Evolutionary conservation across 1,139 yeast genomes (phyloP).

Genomic region (Pichia sp.): DNA sequence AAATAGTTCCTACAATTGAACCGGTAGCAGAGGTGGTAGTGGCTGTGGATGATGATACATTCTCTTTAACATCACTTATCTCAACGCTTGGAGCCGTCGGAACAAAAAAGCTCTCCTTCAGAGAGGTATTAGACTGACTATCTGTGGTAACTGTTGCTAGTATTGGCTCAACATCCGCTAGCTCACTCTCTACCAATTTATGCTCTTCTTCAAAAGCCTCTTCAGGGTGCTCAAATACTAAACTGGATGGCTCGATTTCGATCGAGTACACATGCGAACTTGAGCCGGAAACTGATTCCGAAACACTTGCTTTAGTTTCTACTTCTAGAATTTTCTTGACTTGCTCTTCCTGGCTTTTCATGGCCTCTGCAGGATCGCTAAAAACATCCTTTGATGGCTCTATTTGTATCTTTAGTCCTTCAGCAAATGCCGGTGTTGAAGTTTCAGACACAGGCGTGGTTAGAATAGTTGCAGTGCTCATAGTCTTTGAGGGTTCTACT

Average conservation of each 20-base stretch:
- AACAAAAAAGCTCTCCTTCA: too few relatives aligned
- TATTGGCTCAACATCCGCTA: not conserved
- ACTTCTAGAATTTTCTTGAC: not conserved
- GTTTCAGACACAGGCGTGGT: not conserved
- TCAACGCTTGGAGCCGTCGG: too few relatives aligned
- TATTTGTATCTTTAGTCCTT: constrained; percentile 6
- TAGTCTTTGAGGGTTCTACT: not conserved
- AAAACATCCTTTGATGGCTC: constrained; percentile 5
- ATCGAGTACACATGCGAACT: not conserved
- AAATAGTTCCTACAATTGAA: not conserved
- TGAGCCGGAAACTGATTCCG: not conserved
- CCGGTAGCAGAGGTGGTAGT: too few relatives aligned
- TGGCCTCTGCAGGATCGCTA: not conserved
- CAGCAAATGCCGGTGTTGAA: not conserved
- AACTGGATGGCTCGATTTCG: constrained; percentile 13
- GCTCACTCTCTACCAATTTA: constrained; percentile 3
- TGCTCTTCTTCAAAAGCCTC: constrained; percentile 3
- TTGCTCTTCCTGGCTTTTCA: not conserved
- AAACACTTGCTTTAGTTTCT: not conserved
- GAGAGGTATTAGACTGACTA: too few relatives aligned
- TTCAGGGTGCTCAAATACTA: not conserved
- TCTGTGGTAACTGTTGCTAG: not conserved
- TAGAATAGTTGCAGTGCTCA: not conserved
- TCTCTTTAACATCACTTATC: too few relatives aligned
- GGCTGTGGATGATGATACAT: too few relatives aligned